Percentiles rank a stretch among this genome's conserved stretches.
Evolutionary conservation across 805 yeast genomes (phyloP).

Genomic region (Kluyveromyces siamensis): DNA sequence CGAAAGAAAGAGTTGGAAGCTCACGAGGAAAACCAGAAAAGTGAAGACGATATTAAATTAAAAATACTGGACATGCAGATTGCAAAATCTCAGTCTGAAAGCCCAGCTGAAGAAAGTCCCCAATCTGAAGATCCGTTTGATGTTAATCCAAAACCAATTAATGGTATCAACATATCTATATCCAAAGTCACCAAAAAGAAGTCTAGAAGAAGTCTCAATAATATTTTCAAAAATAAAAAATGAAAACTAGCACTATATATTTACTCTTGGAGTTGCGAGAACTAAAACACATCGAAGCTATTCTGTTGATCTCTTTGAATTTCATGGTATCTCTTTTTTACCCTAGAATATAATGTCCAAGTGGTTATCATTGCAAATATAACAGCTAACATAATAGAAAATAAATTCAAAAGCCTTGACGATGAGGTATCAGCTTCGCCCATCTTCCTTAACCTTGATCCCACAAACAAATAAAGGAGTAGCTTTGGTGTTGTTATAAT

Average conservation of each 20-base stretch:
- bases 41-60: slow-evolving; percentile 39
- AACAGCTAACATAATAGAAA: slow-evolving; percentile 51
- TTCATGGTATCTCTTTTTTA: slow-evolving; percentile 30
- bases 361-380: slow-evolving; percentile 51
- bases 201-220: background rate
- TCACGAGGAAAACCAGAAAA: slow-evolving; percentile 28
- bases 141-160: background rate
- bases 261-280: no score
- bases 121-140: background rate
- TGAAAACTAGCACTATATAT: background rate
- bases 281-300: background rate
- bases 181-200: slow-evolving; percentile 3
- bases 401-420: slow-evolving; percentile 50
- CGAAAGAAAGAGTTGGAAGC: slow-evolving; percentile 33
- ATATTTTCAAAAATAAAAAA: background rate
- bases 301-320: slow-evolving; percentile 17
- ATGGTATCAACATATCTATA: slow-evolving; percentile 5
- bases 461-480: slow-evolving; percentile 67
- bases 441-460: slow-evolving; percentile 60
- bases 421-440: slow-evolving; percentile 48
- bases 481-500: slow-evolving; percentile 73
- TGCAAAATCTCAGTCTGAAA: slow-evolving; percentile 28
- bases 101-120: background rate
- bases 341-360: slow-evolving; percentile 53
- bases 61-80: slow-evolving; percentile 47